Base-by-base conservation (phyloP, 2,329 filamentous ascomycete species). In the Pyrenophora seminiperda region DNA sequence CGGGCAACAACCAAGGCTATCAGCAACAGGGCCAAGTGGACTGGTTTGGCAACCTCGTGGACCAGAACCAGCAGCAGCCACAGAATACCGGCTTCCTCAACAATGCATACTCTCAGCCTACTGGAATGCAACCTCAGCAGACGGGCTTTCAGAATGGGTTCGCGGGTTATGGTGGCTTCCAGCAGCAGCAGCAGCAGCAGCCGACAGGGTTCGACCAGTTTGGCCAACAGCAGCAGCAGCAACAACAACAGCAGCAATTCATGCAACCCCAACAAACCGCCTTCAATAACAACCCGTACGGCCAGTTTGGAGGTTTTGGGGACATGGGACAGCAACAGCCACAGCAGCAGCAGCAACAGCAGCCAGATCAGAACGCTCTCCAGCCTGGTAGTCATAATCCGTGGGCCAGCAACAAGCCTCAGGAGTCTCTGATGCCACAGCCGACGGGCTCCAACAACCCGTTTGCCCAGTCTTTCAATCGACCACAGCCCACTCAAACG, bases 371-470 rank as follows among this genome's bases (percentile, higher is more conserved):
- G 66, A 78, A 83, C 41, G 79, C 83, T 15, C 79, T 86, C 15
- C 87, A 90, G 56, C 80, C 92, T 18, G 92, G 91, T 29, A 95
- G 85, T 73, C 95, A 97, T 77, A 99, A 99, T 72, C 94, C 94
- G 0, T 99, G 93, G 90, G 89, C 90, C 18, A 64, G 65, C 7
- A 68, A 71, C 41, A 82, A 82, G 56, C 79, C 83, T 36, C 78
- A 85, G n/a, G 82, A 88, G 43, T 75, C 86, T 2, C 76, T 97
- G 56, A 87, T 89, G 69, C 89, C 91, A 4, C 88, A 91, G 69
- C 88, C 90, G 3, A 99, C 94, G 2, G 94, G 94, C 39, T 97
- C 94, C 13, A 99, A 99, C 79, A 99, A 99, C 71, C 94, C 94
- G 2, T 99, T 99, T 68, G 93, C 94, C 19, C 80, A 83, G 10